Evolutionary conservation across 2,329 filamentous ascomycete genomes (phyloP).

Genomic region (Hypoxylon sp.): DNA sequence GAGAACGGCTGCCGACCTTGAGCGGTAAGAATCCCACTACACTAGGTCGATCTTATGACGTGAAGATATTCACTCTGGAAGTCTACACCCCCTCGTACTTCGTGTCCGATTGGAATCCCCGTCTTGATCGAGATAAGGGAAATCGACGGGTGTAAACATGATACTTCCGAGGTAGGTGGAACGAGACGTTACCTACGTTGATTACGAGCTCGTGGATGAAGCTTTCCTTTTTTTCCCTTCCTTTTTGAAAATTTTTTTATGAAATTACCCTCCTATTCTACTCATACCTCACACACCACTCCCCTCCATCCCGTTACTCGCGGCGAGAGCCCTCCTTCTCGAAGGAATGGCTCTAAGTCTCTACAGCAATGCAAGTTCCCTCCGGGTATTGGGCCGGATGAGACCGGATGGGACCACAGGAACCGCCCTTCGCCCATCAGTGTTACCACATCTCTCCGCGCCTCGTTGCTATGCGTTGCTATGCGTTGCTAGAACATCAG

Average conservation of each 20-base stretch:
- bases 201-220: slow-evolving; percentile 5
- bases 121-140: slow-evolving; percentile 20
- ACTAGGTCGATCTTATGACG: slow-evolving; percentile 14
- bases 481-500: slow-evolving; percentile 20
- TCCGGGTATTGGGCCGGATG: slow-evolving; percentile 27
- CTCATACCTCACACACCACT: slow-evolving; percentile 13
- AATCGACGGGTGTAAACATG: slow-evolving; percentile 17
- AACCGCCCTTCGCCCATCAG: slow-evolving; percentile 1
- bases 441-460: slow-evolving; percentile 36
- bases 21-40: slow-evolving; percentile 23
- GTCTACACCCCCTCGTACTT: slow-evolving; percentile 3
- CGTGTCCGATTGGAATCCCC: slow-evolving; percentile 17
- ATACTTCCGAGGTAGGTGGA: slow-evolving; percentile 24
- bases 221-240: slow-evolving; percentile 12
- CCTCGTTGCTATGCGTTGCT: slow-evolving; percentile 20
- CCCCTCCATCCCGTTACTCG: slow-evolving; percentile 34
- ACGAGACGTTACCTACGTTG: slow-evolving; percentile 22
- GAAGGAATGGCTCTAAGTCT: slow-evolving; percentile 29
- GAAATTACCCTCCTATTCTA: slow-evolving; percentile 6
- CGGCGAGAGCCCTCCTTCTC: slow-evolving; percentile 23
- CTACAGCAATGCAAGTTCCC: slow-evolving; percentile 29
- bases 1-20: slow-evolving; percentile 16
- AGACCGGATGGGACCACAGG: slow-evolving; percentile 21
- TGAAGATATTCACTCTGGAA: slow-evolving; percentile 11
- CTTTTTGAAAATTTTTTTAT: too few species aligned